Conservation (phyloP, 2,329 filamentous ascomycete genomes). For the Fusarium pseudocircinatum region DNA sequence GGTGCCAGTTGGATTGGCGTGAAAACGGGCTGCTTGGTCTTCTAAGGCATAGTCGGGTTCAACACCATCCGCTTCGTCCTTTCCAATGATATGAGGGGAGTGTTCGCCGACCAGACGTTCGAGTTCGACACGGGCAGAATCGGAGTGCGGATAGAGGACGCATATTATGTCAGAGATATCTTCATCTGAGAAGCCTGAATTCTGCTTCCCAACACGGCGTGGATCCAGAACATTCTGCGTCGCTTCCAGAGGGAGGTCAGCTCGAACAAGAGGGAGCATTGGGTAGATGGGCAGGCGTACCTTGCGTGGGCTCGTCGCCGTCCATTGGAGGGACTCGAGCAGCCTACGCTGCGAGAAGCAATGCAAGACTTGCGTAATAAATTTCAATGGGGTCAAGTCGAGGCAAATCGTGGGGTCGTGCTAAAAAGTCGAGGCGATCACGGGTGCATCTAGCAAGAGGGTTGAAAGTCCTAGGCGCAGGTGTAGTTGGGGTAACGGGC, state of each 20-base stretch:
- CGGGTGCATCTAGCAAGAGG: slow-evolving; percentile 23
- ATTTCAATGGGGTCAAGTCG: slow-evolving; percentile 10
- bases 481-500: slow-evolving; percentile 15
- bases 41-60: slow-evolving; percentile 62
- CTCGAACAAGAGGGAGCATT: slow-evolving; percentile 2
- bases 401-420: slow-evolving; percentile 4
- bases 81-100: slow-evolving; percentile 61
- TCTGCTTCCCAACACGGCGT: slow-evolving; percentile 79
- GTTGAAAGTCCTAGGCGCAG: slow-evolving; percentile 10
- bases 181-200: slow-evolving; percentile 82
- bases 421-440: slow-evolving; percentile 8
- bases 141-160: slow-evolving; percentile 82
- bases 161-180: slow-evolving; percentile 91
- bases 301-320: slow-evolving; percentile 56
- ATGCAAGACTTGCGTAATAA: slow-evolving; percentile 30
- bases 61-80: slow-evolving; percentile 59
- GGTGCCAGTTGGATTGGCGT: slow-evolving; percentile 55
- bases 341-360: slow-evolving; percentile 40
- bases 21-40: slow-evolving; percentile 60
- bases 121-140: slow-evolving; percentile 77
- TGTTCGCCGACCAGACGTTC: slow-evolving; percentile 58
- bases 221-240: slow-evolving; percentile 87
- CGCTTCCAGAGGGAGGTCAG: slow-evolving; percentile 53
- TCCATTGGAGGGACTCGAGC: slow-evolving; percentile 53
- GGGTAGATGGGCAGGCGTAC: slow-evolving; percentile 37